Percentiles rank a stretch among this genome's conserved stretches.
Conservation (phyloP, 805 yeast genomes). For the Yamadazyma olivae region DNA sequence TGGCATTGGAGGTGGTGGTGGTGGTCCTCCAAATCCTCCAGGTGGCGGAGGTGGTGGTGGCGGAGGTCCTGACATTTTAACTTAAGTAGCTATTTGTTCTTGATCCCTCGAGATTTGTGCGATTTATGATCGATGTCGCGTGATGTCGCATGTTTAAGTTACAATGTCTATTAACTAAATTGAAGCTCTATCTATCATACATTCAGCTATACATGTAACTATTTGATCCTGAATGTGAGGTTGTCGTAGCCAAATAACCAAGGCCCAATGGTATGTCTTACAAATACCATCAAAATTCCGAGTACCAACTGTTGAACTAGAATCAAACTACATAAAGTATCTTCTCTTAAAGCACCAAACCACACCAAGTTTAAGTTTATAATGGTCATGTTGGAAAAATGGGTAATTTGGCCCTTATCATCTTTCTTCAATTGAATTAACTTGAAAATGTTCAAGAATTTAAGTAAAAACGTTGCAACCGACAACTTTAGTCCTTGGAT, state of each 20-base stretch:
- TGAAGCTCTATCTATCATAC: too few species aligned
- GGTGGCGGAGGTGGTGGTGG: conserved; percentile 19
- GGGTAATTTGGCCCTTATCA: conserved; percentile 22
- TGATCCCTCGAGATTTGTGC: neutral
- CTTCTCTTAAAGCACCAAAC: conserved; percentile 91
- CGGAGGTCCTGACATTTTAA: conserved; percentile 8
- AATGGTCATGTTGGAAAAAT: conserved; percentile 80
- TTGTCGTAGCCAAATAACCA: conserved; percentile 89
- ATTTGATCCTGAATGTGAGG: conserved; percentile 33
- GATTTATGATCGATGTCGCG: neutral
- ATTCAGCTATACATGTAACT: too few species aligned
- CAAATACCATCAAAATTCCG: conserved; percentile 64
- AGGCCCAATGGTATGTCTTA: conserved; percentile 83
- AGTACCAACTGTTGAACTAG: conserved; percentile 59
- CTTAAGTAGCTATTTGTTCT: too few species aligned
- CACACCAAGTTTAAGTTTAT: conserved; percentile 80
- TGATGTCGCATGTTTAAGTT: neutral
- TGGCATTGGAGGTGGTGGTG: conserved; percentile 33
- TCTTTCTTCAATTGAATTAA: conserved; percentile 41
- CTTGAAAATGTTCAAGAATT: conserved; percentile 42
- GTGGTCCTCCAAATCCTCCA: conserved; percentile 15
- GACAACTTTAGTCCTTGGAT: conserved; percentile 21
- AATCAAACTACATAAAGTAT: conserved; percentile 59
- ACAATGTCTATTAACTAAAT: neutral
- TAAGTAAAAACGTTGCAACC: conserved; percentile 11